Evolutionary conservation across 495 filamentous ascomycete genomes (phyloP).

Genomic region (Durotheca rogersii): DNA sequence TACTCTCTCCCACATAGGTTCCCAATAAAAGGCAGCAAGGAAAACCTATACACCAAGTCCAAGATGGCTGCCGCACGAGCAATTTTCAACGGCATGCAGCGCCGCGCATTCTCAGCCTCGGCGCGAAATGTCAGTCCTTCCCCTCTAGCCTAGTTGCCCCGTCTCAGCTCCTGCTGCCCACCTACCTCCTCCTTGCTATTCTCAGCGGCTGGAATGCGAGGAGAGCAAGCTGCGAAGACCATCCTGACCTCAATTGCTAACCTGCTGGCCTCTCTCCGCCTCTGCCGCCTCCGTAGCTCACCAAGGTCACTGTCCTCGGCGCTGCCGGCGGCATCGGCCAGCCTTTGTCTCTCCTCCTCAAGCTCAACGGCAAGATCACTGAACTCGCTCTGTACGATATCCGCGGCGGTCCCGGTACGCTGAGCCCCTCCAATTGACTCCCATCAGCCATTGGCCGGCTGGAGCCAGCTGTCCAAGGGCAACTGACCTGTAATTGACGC

Average conservation of each 20-base stretch:
- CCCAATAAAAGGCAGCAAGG: too few species aligned
- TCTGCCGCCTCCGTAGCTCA: conserved; percentile 72
- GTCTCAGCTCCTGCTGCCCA: too few species aligned
- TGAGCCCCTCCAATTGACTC: conserved; percentile 13
- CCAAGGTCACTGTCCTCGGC: conserved; percentile 95
- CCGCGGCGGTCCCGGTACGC: conserved; percentile 84
- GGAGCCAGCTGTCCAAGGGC: not conserved
- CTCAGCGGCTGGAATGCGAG: too few species aligned
- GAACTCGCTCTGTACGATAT: conserved; percentile 98
- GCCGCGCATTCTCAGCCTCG: conserved; percentile 91
- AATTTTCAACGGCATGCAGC: conserved; percentile 58
- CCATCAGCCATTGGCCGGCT: conserved; percentile 1
- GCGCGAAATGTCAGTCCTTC: conserved; percentile 71
- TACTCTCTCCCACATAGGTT: too few species aligned
- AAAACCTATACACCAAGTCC: too few species aligned
- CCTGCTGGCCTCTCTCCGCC: conserved; percentile 1
- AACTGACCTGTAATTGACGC: conserved; percentile 17
- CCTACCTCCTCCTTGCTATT: too few species aligned
- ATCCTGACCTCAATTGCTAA: conserved; percentile 30
- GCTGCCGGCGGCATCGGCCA: conserved; percentile 97
- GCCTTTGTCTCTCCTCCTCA: conserved; percentile 93
- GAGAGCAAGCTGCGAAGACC: too few species aligned
- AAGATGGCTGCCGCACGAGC: conserved; percentile 35
- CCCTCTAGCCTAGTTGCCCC: conserved; percentile 13
- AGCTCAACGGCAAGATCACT: conserved; percentile 90